These are phyloP conservation scores for Aureobasidium sp. DNA, from an alignment of 2,329 filamentous ascomycete genomes.

Conservation along the genomic window DNA sequence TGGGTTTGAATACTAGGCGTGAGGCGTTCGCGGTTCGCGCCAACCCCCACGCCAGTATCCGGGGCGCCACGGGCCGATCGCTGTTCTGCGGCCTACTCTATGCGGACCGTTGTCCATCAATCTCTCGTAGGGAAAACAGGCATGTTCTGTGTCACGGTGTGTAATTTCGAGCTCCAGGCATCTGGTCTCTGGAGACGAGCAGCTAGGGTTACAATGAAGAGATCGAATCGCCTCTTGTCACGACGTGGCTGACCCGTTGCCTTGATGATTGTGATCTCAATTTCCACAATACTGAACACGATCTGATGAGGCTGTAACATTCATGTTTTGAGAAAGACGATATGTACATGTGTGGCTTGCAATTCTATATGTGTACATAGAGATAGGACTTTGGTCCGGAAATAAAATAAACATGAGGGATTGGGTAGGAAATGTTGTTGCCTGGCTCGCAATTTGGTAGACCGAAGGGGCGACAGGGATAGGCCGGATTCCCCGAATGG, in stretches of 20 bases:
- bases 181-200: not conserved
- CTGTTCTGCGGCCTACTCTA: not conserved
- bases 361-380: too few species aligned
- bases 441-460: not conserved
- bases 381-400: not conserved
- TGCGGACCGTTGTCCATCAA: constrained; percentile 5
- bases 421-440: not conserved
- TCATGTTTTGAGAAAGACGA: too few species aligned
- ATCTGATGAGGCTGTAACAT: not conserved
- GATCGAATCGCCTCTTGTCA: not conserved
- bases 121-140: not conserved
- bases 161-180: not conserved
- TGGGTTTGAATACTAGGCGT: not conserved
- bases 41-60: not conserved
- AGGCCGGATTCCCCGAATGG: not conserved
- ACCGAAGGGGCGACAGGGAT: not conserved
- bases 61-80: constrained; percentile 1
- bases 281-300: not conserved
- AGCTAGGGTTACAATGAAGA: not conserved
- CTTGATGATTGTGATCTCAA: not conserved
- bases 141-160: not conserved
- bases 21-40: not conserved
- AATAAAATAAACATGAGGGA: not conserved
- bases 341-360: not conserved
- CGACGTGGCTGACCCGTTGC: not conserved